Conservation (phyloP, 495 filamentous ascomycete species). For the Penicillium paxilli region DNA sequence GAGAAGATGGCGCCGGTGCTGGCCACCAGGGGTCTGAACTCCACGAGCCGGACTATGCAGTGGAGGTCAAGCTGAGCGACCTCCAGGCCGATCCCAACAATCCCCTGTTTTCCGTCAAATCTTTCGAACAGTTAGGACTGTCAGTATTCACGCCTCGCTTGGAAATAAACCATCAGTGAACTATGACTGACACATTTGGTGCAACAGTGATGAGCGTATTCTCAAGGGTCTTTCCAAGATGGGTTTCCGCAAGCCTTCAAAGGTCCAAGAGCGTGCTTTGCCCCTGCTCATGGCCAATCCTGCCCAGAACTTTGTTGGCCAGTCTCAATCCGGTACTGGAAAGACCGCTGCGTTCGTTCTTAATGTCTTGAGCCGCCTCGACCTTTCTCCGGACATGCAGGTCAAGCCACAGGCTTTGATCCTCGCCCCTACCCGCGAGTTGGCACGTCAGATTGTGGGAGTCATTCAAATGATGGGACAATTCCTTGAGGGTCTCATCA, state of each 20-base stretch:
- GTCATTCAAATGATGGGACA: constrained; percentile 80
- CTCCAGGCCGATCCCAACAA: constrained; percentile 83
- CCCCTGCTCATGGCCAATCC: constrained; percentile 83
- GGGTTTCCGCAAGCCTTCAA: constrained; percentile 93
- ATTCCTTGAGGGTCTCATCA: constrained; percentile 69
- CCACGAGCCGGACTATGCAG: constrained; percentile 72
- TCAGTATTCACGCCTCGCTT: constrained; percentile 53
- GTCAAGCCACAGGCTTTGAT: constrained; percentile 79
- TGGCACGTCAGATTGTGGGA: constrained; percentile 89
- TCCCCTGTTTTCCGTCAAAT: constrained; percentile 80
- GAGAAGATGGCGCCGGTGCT: constrained; percentile 52
- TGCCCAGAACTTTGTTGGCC: constrained; percentile 88
- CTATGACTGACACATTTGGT: constrained; percentile 6
- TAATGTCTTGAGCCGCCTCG: constrained; percentile 83
- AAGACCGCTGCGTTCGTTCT: constrained; percentile 97
- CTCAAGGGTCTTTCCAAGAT: constrained; percentile 69
- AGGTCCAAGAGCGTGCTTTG: constrained; percentile 91
- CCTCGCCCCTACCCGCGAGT: constrained; percentile 89
- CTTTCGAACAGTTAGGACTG: constrained; percentile 86
- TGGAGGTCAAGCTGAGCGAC: constrained; percentile 89
- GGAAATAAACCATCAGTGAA: neutral
- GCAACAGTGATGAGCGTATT: constrained; percentile 46
- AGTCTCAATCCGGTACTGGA: constrained; percentile 97
- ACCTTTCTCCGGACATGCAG: constrained; percentile 54
- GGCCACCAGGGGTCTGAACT: constrained; percentile 52